A percentile compares a stretch with the other conserved stretches of the same genome.
Conservation (phyloP, 2,329 filamentous ascomycete genomes). For the Exutisphaerella laricina region DNA sequence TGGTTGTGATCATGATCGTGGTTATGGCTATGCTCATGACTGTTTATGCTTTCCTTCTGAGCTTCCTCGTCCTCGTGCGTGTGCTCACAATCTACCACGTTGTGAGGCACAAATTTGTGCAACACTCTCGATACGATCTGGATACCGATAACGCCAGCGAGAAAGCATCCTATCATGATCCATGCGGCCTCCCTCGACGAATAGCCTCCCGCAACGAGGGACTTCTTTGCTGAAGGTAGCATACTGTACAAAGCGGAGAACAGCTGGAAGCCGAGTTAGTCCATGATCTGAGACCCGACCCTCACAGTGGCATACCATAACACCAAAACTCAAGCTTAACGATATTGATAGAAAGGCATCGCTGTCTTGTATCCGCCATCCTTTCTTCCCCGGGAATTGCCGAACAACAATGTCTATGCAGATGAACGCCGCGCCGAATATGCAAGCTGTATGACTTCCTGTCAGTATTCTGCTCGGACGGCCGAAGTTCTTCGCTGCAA, state of each 20-base stretch:
- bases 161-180: constrained; percentile 63
- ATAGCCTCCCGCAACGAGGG: constrained; percentile 65
- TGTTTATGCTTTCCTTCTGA: constrained; percentile 23
- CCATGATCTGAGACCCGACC: too few relatives aligned
- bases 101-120: constrained; percentile 69
- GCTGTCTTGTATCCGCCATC: constrained; percentile 85
- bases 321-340: constrained; percentile 86
- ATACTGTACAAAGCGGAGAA: constrained; percentile 92
- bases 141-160: constrained; percentile 68
- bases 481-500: too few relatives aligned
- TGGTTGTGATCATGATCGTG: constrained; percentile 27
- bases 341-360: constrained; percentile 82
- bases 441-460: constrained; percentile 45
- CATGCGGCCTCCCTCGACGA: constrained; percentile 62
- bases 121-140: constrained; percentile 66
- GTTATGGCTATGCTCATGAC: constrained; percentile 16
- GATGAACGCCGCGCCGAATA: constrained; percentile 75
- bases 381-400: constrained; percentile 63
- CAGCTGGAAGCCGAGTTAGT: constrained; percentile 59
- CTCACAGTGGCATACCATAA: constrained; percentile 90
- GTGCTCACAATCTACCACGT: constrained; percentile 76
- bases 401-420: constrained; percentile 76
- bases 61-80: constrained; percentile 55
- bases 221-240: constrained; percentile 77
- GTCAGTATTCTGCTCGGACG: too few relatives aligned